Evolutionary conservation across 2,329 filamentous ascomycete species (phyloP).

Genomic region (Phialophora verrucosa): DNA sequence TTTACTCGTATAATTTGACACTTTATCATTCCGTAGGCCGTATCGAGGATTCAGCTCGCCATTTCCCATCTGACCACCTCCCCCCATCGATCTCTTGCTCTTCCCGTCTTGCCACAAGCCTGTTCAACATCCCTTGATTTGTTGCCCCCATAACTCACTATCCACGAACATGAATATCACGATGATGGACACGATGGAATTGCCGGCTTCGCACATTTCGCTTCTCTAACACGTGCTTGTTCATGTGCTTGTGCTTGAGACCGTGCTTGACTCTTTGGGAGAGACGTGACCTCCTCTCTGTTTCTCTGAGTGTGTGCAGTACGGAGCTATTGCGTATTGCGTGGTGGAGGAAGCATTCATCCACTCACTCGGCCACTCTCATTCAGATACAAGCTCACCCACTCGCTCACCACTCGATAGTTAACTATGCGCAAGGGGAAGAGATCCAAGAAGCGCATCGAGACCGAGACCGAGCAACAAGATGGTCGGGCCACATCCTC

Average conservation of each 20-base stretch:
- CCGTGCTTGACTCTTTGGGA: not conserved
- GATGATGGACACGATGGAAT: conserved; percentile 16
- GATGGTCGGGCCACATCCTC: not conserved
- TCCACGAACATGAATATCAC: not conserved
- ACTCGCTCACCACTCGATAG: not conserved
- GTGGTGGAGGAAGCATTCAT: too few species aligned
- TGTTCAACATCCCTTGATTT: not conserved
- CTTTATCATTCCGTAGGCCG: too few species aligned
- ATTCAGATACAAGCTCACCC: too few species aligned
- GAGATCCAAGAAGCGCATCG: not conserved
- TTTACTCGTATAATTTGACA: too few species aligned
- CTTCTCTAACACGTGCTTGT: conserved; percentile 19
- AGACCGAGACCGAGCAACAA: not conserved
- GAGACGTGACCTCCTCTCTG: not conserved
- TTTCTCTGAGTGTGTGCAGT: not conserved
- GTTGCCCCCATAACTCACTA: not conserved
- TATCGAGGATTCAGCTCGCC: not conserved
- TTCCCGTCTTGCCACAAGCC: not conserved
- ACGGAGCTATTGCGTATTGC: not conserved
- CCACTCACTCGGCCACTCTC: too few species aligned
- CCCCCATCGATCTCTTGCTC: not conserved
- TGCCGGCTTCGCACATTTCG: conserved; percentile 23
- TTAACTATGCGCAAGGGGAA: not conserved
- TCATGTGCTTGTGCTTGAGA: too few species aligned
- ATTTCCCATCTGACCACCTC: not conserved